Base-by-base conservation (phyloP, 495 filamentous ascomycete genomes). In the Penicillium ochrochloron region DNA sequence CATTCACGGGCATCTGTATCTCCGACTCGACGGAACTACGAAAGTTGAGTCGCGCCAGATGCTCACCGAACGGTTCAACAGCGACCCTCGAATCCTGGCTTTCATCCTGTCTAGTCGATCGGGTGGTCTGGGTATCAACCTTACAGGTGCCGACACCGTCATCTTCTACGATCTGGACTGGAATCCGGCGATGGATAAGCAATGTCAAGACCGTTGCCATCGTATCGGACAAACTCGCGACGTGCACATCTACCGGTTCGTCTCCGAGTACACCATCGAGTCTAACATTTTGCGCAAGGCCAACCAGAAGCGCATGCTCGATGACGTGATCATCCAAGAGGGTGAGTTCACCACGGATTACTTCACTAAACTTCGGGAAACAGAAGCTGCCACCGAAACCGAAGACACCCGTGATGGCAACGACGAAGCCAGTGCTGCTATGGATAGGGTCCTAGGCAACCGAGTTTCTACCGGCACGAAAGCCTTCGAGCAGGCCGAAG, bases 141-240 rank as follows among this genome's bases (percentile, higher is more conserved):
- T 99, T 17, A 98, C 95, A 0, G 96, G 95, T 35, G 96, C 96
- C 27, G 95, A 97, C 75, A 96, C 95, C 0, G 96, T 99, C 70
- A 98, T 99, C 70, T 99, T 99, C 79, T 99, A 99, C 78, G 96
- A 99, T 74, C 86, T 97, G 48, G 96, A 99, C 77, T 99, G 96
- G 96, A 99, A 99, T 68, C 96, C 96, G 0, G 96, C 96, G 12
- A 99, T 99, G 96, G 96, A 99, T 76, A 97, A 97, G 71, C 96
- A 99, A 75, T 99, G 96, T 73, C 96, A 98, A 77, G 96, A 99
- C 73, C 90, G 96, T 66, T 94, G 92, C 66, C 96, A 99, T 75
- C 93, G 96, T 57, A 99, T 99, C 70, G 96, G 96, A 3, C 96
- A 99, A 76, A 98, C 96, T 0, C 88, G 96, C 31, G 96, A 99